phyloP scores from a whole-genome alignment of 2,329 filamentous ascomycete genomes.

The Hypoxylon rubiginosum region DNA sequence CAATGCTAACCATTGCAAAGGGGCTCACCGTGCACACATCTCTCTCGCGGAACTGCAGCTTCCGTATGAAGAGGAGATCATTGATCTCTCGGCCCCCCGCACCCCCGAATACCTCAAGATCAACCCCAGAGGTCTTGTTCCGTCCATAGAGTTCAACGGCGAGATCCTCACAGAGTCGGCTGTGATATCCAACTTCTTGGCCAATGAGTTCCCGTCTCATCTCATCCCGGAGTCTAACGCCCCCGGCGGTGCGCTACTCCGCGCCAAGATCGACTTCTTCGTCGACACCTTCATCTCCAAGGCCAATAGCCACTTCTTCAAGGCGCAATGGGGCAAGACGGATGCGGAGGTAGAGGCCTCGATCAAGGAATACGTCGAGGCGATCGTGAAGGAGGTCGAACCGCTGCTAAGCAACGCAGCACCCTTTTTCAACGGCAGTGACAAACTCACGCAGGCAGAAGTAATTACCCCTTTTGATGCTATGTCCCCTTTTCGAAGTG shows the following conservation, averaged over 20 bases:
- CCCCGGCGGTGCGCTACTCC: constrained; percentile 68
- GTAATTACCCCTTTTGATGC: constrained; percentile 58
- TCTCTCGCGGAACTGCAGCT: constrained; percentile 75
- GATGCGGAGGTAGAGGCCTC: constrained; percentile 65
- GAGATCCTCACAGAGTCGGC: constrained; percentile 80
- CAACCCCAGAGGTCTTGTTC: constrained; percentile 85
- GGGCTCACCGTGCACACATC: constrained; percentile 82
- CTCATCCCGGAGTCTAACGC: constrained; percentile 70
- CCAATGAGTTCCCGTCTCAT: constrained; percentile 76
- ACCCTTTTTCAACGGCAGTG: constrained; percentile 75
- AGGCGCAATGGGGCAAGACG: constrained; percentile 55
- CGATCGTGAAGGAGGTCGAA: constrained; percentile 78
- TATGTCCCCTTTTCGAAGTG: neutral
- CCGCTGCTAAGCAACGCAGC: constrained; percentile 70
- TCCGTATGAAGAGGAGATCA: constrained; percentile 77
- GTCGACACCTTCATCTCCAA: constrained; percentile 77
- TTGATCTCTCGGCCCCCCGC: constrained; percentile 78
- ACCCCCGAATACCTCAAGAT: constrained; percentile 80
- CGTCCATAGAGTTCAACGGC: constrained; percentile 74
- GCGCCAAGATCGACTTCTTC: constrained; percentile 80
- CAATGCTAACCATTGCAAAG: constrained; percentile 51
- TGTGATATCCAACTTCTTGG: constrained; percentile 79
- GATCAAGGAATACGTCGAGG: constrained; percentile 65
- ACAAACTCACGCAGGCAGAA: constrained; percentile 79
- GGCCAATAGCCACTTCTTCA: constrained; percentile 56